Evolutionary conservation across 352 stramenopile species (phyloP), one percentile per base, ranked within the genome.

Genomic region (Discostella stelligera): DNA sequence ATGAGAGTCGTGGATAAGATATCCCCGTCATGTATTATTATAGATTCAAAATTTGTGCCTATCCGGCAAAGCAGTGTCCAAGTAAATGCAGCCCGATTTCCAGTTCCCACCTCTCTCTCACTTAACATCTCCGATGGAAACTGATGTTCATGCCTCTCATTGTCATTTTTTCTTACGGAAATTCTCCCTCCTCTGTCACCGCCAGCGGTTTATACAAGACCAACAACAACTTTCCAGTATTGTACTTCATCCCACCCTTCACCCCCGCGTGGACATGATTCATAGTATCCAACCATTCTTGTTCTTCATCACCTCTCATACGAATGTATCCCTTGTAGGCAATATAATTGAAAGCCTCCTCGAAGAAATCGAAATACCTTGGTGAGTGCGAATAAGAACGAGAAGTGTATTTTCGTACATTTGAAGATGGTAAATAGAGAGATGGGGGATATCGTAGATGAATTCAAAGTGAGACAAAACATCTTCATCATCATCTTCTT

Each of bases 271-370:
- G 86, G 25, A 89, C 88, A 16, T 89, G 82, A 65, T 88, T 91
- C 81, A 91, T 89, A 13, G 88, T 79, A 60, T 91, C 86, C 59
- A 91, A 85, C 86, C 86, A 91, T 25, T 91, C 79, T 50, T 87
- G 85, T 52, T 89, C 83, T 41, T 91, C 83, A 27, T 88, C 83
- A 48, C 75, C 70, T 20, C 49, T 71, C 86, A 91, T 91, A 13
- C 86, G 80, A 64, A 86, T 79, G 68, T 91, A 91, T 59, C 86
- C 86, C 69, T 91, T 91, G 74, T 91, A 90, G 3, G 82, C 85
- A 70, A 91, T 89, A 70, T 91, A 91, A 66, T 91, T 91, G 66
- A 91, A 91, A 3, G 86, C 86, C 73, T 91, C 74, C 56, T 71
- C 74, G 60, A 91, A 89, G 71, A 91, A 91, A 67, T 91, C 86